These are phyloP conservation scores for Russula foetens DNA, from an alignment of 768 basidiomycete species.

Conservation along the genomic window DNA sequence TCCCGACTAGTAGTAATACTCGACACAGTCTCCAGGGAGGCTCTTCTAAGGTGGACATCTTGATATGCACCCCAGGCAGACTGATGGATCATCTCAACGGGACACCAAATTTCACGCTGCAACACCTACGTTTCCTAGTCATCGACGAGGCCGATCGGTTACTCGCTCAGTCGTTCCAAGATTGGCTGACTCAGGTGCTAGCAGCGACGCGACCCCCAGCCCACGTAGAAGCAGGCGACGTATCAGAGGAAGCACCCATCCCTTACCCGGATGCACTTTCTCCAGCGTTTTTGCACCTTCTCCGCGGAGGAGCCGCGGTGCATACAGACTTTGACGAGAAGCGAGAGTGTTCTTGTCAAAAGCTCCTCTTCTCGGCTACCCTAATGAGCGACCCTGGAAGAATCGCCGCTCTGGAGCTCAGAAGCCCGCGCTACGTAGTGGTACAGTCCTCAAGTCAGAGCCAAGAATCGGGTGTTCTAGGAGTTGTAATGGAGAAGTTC, in stretches of 20 bases:
- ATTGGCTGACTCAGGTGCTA: constrained; percentile 84
- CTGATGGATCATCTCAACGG: constrained; percentile 88
- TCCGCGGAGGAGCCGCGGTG: constrained; percentile 33
- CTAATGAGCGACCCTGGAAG: constrained; percentile 92
- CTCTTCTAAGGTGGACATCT: constrained; percentile 84
- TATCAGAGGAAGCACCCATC: neutral
- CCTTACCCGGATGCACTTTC: constrained; percentile 49
- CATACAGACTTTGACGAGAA: constrained; percentile 49
- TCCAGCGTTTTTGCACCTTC: constrained; percentile 45
- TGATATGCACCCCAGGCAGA: constrained; percentile 93
- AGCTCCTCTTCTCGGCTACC: constrained; percentile 93
- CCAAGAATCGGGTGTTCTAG: constrained; percentile 34
- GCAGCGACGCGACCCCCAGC: constrained; percentile 49
- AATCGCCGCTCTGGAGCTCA: constrained; percentile 71
- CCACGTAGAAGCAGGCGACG: neutral
- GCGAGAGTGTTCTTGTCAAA: constrained; percentile 72
- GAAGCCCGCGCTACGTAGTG: constrained; percentile 81
- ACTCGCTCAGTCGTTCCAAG: constrained; percentile 90
- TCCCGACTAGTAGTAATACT: neutral
- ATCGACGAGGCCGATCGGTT: constrained; percentile 98
- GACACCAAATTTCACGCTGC: constrained; percentile 85
- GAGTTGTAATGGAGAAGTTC: constrained; percentile 65
- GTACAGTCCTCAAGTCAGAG: constrained; percentile 42
- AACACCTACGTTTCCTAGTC: constrained; percentile 93
- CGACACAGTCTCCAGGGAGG: constrained; percentile 63